Evolutionary conservation across 331 rosid genomes (phyloP).

Genomic region (Pyrus hybrid): DNA sequence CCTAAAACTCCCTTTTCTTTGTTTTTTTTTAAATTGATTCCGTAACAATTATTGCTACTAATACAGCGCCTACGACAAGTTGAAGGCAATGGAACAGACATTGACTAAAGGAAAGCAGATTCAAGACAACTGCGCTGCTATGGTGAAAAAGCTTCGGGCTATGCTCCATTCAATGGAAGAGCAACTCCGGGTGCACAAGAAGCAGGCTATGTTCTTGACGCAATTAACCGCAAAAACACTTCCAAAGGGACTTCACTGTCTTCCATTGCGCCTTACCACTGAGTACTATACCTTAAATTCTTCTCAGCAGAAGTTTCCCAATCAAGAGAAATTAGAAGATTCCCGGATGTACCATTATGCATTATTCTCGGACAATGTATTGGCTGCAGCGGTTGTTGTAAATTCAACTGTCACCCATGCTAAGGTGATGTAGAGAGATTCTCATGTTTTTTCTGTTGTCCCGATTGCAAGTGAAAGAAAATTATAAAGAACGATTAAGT

Average conservation of each 20-base stretch:
- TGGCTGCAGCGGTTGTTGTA: constrained; percentile 90
- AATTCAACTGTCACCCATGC: constrained; percentile 75
- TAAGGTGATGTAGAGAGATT: constrained; percentile 35
- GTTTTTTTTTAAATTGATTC: constrained; percentile 2
- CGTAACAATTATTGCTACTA: neutral
- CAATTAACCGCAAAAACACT: constrained; percentile 93
- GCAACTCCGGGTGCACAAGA: constrained; percentile 83
- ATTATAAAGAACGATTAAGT: neutral
- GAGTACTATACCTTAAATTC: constrained; percentile 73
- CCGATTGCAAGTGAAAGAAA: neutral
- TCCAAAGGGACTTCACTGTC: constrained; percentile 97
- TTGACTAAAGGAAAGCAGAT: constrained; percentile 68
- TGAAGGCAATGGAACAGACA: constrained; percentile 80
- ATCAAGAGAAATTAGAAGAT: constrained; percentile 78
- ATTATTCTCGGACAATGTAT: constrained; percentile 81
- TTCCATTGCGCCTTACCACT: constrained; percentile 93
- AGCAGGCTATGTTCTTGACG: constrained; percentile 84
- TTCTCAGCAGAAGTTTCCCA: constrained; percentile 63
- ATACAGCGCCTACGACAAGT: constrained; percentile 61
- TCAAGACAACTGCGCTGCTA: constrained; percentile 71
- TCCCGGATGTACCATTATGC: constrained; percentile 77
- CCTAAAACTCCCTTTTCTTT: neutral
- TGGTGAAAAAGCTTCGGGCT: constrained; percentile 88
- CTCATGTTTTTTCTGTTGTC: constrained; percentile 1
- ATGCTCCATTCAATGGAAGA: constrained; percentile 93